These are phyloP conservation scores for Gigaspora rosea DNA, from an alignment of 192 early-diverging fungal species.

Conservation along the genomic window DNA sequence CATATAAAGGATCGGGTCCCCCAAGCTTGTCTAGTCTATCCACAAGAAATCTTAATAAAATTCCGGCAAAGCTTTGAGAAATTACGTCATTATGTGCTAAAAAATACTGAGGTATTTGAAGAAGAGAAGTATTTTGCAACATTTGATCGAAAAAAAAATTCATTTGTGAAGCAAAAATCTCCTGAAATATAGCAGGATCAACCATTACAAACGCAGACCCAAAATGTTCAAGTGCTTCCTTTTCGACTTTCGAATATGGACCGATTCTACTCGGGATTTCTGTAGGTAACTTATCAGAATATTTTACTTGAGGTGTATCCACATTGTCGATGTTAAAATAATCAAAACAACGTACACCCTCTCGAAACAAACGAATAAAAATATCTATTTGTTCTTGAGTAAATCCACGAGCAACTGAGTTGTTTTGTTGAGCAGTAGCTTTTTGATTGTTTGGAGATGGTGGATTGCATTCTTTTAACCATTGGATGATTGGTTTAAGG, in stretches of 20 bases:
- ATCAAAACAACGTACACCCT: slow-evolving; percentile 82
- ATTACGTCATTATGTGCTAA: slow-evolving; percentile 71
- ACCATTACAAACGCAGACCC: slow-evolving; percentile 78
- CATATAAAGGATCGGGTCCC: slow-evolving; percentile 61
- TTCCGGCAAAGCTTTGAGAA: slow-evolving; percentile 75
- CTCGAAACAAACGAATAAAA: slow-evolving; percentile 69
- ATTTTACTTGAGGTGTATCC: slow-evolving; percentile 40
- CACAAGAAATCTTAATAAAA: slow-evolving; percentile 76
- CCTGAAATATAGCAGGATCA: slow-evolving; percentile 91
- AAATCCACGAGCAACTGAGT: slow-evolving; percentile 64
- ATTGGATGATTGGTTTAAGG: slow-evolving; percentile 77
- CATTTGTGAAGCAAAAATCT: slow-evolving; percentile 91
- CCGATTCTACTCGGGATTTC: slow-evolving; percentile 49
- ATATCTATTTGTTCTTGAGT: slow-evolving; percentile 72
- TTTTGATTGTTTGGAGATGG: slow-evolving; percentile 42
- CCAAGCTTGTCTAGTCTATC: slow-evolving; percentile 78
- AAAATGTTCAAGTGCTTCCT: slow-evolving; percentile 91
- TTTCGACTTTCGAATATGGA: slow-evolving; percentile 78
- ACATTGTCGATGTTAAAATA: slow-evolving; percentile 73
- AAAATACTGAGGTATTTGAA: slow-evolving; percentile 88
- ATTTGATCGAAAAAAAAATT: slow-evolving; percentile 83
- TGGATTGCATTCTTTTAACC: slow-evolving; percentile 74
- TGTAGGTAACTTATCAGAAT: slow-evolving; percentile 29
- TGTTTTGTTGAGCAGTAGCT: slow-evolving; percentile 35
- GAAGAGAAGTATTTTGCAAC: slow-evolving; percentile 70